Base-by-base conservation (phyloP, 2,329 filamentous ascomycete species). In the Pseudogymnoascus pannorum region DNA sequence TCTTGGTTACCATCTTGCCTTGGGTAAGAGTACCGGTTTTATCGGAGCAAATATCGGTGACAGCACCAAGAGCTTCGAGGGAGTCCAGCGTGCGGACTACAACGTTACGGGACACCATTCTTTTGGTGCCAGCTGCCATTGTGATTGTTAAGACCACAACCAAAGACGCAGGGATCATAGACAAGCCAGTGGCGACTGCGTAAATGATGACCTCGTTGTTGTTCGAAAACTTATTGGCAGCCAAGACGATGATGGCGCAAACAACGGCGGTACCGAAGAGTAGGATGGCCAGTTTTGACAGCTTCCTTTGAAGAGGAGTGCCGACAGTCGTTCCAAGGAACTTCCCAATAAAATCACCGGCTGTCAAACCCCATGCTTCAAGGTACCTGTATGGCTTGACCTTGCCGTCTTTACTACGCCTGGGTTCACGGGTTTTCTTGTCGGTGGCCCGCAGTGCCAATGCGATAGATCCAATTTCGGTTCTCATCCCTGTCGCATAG, bases 61-160 rank as follows among this genome's bases (percentile, higher is more conserved):
- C 81, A 42, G 77, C 81, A 22, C 82, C 82, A 8, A 84, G 72
- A 4, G 81, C 80, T 67, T 84, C 82, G 4, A 83, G 70, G 2
- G 80, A 81, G 63, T 81, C 76, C 58, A 85, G 71, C 65, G 82
- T 82, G 26, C 82, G 78, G 57, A 85, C 81, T 66, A 85, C 81
- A 57, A 84, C 81, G 68, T 84, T 70, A 60, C 80, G 73, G 64
- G 81, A 69, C 8, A 82, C 79, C 81, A 84, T 84, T 29, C 77
- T 75, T 65, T 80, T 84, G 4, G 82, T 83, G 3, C 82, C 84
- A 31, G 81, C 82, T 11, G 83, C 81, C 77, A 88, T 86, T 3
- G 85, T 87, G 60, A 88, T 87, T 2, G 85, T 88, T 29, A 88
- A 73, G 2, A 87, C 85, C 4, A 86, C 84, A 33, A 87, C 83